Evolutionary conservation across 2,329 filamentous ascomycete genomes (phyloP).

Genomic region (Exophiala oligosperma): DNA sequence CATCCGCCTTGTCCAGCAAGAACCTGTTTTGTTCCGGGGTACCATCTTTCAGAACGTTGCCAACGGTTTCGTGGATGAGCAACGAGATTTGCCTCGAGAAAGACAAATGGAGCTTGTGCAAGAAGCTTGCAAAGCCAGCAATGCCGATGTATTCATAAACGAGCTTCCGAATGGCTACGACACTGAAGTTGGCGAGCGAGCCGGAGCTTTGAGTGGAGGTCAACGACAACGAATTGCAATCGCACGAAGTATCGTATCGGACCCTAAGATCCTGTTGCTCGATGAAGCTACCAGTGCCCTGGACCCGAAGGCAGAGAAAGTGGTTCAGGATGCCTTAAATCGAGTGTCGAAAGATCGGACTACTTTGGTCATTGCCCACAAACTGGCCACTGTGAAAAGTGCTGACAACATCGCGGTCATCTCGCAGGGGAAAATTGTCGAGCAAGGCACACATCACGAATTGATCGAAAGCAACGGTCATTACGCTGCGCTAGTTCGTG

Average conservation of each 20-base stretch:
- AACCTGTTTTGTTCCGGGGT: slow-evolving; percentile 67
- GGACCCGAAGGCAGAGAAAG: slow-evolving; percentile 54
- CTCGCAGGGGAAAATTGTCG: slow-evolving; percentile 67
- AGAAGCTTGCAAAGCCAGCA: slow-evolving; percentile 65
- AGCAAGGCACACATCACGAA: slow-evolving; percentile 73
- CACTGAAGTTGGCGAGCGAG: slow-evolving; percentile 73
- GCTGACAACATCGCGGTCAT: slow-evolving; percentile 79
- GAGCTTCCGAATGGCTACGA: slow-evolving; percentile 68
- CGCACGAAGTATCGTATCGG: slow-evolving; percentile 66
- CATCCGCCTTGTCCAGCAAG: slow-evolving; percentile 67
- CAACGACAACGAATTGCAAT: slow-evolving; percentile 80
- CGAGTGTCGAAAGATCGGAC: slow-evolving; percentile 62
- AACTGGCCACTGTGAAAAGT: slow-evolving; percentile 70
- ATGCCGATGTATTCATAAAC: slow-evolving; percentile 68
- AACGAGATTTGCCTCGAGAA: slow-evolving; percentile 35
- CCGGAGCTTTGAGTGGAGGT: slow-evolving; percentile 75
- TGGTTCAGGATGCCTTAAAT: slow-evolving; percentile 55
- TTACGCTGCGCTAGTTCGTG: slow-evolving; percentile 55
- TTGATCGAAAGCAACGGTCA: slow-evolving; percentile 62
- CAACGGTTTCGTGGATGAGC: slow-evolving; percentile 50
- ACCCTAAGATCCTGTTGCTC: slow-evolving; percentile 66
- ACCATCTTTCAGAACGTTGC: slow-evolving; percentile 64
- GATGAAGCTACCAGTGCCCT: slow-evolving; percentile 75
- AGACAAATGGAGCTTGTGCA: slow-evolving; percentile 40
- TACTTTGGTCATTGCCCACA: slow-evolving; percentile 74